Base-by-base conservation (phyloP, 2,329 filamentous ascomycete species). In the Aspergillus viridinutans region DNA sequence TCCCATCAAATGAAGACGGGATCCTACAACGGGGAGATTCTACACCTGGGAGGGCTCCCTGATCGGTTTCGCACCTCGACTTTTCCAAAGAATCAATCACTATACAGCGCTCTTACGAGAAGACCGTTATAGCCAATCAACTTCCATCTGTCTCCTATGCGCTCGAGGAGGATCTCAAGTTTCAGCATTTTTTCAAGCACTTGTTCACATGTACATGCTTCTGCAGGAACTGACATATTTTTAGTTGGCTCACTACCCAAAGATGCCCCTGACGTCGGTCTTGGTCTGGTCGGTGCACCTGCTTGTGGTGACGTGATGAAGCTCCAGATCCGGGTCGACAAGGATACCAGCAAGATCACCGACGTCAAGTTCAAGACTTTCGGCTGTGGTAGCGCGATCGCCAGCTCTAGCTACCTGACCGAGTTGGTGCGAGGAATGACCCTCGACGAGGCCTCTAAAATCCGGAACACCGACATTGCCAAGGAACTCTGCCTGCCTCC, bases 321-420 rank as follows among this genome's bases (percentile, higher is more conserved):
- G 77, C 83, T 96, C 35, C 90, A 95, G 80, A 96, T 96, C 77
- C 88, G 90, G 58, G 92, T 97, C 68, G 92, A 97, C 77, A 90
- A 90, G 63, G 83, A 88, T 67, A 90, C 86, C 69, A 90, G 94
- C 74, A 93, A 87, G 66, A 97, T 97, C 73, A 87, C 87, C 67
- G 93, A 97, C 68, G 92, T 96, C 73, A 94, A 95, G 78, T 97
- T 97, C 85, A 97, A 97, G 86, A 97, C 92, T 0, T 97, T 97
- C 72, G 92, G 92, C 52, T 97, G 92, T 74, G 92, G 92, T 55
- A 92, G 88, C 29, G 94, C 94, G 63, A 99, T 99, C 76, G 94
- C 94, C 47, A 93, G 89, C 62, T 95, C 90, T 58, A 94, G 89
- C 71, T 99, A 99, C 74, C 78, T 99, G 68, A 99, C 94, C 8